phyloP scores from a whole-genome alignment of 208 protist genomes.

The Trypanosoma platydactyli region DNA sequence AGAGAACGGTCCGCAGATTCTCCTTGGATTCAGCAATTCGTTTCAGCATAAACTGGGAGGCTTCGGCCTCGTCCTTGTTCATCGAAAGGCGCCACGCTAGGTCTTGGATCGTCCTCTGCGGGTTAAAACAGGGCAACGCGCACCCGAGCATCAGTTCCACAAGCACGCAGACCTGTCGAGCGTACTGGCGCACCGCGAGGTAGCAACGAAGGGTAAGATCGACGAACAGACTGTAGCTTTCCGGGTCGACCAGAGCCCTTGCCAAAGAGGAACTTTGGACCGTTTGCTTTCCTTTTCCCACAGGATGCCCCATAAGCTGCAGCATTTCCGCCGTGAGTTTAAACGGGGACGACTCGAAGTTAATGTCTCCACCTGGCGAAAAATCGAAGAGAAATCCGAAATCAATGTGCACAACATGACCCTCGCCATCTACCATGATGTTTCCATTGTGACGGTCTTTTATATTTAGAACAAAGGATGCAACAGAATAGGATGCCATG shows the following conservation, averaged over 20 bases:
- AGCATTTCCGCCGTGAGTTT: constrained; percentile 93
- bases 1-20: constrained; percentile 81
- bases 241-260: constrained; percentile 78
- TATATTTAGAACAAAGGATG: constrained; percentile 95
- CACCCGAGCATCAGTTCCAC: constrained; percentile 88
- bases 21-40: constrained; percentile 76
- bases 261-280: constrained; percentile 56
- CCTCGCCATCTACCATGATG: constrained; percentile 91
- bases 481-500: constrained; percentile 92
- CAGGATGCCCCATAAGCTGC: constrained; percentile 89
- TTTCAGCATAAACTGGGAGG: constrained; percentile 78
- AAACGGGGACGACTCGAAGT: constrained; percentile 94
- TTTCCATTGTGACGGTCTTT: constrained; percentile 96
- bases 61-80: constrained; percentile 72
- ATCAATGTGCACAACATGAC: constrained; percentile 97
- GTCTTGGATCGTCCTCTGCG: constrained; percentile 73
- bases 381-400: constrained; percentile 97
- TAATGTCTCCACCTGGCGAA: constrained; percentile 94
- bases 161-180: constrained; percentile 71
- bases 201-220: constrained; percentile 76
- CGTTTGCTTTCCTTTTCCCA: constrained; percentile 51
- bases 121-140: constrained; percentile 88
- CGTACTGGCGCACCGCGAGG: constrained; percentile 85
- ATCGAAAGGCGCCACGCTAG: constrained; percentile 70
- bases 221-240: constrained; percentile 84